Conservation (phyloP, 1,139 yeast species). For the Yamadazyma atmosphaerica region DNA sequence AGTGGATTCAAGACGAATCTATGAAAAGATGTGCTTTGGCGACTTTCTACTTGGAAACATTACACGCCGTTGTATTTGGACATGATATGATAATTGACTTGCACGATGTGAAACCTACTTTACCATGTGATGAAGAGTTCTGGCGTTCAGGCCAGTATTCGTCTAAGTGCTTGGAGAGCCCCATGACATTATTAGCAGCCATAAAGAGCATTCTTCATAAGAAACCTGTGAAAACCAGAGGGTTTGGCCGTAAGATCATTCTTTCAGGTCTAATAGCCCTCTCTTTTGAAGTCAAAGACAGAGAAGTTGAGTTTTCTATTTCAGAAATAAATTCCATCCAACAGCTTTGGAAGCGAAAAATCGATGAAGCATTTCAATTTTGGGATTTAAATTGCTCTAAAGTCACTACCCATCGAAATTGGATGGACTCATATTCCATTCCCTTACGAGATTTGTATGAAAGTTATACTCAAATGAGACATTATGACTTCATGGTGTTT, state of each 20-base stretch:
- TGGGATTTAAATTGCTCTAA: constrained; percentile 14
- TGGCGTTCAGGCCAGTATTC: constrained; percentile 50
- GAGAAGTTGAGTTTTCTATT: constrained; percentile 16
- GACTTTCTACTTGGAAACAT: constrained; percentile 77
- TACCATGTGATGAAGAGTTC: constrained; percentile 80
- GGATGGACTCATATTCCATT: constrained; percentile 16
- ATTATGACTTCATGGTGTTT: constrained; percentile 68
- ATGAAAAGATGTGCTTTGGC: constrained; percentile 76
- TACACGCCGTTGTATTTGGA: constrained; percentile 79
- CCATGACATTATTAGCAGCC: constrained; percentile 46
- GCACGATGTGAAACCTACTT: constrained; percentile 27
- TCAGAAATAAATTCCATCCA: constrained; percentile 50
- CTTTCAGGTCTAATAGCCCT: constrained; percentile 71
- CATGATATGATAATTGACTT: constrained; percentile 60
- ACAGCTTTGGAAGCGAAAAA: constrained; percentile 66
- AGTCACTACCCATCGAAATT: constrained; percentile 8
- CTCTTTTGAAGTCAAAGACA: constrained; percentile 16
- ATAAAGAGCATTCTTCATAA: constrained; percentile 23
- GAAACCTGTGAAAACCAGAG: constrained; percentile 19
- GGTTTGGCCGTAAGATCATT: constrained; percentile 63
- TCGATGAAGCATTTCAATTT: constrained; percentile 61
- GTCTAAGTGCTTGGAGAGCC: constrained; percentile 6
- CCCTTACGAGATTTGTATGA: constrained; percentile 17
- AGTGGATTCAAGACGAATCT: constrained; percentile 79
- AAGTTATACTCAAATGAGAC: constrained; percentile 30